Evolutionary conservation across 2,329 filamentous ascomycete species (phyloP), one percentile per base, ranked within the genome.

Genomic region (Atkinsonella texensis): DNA sequence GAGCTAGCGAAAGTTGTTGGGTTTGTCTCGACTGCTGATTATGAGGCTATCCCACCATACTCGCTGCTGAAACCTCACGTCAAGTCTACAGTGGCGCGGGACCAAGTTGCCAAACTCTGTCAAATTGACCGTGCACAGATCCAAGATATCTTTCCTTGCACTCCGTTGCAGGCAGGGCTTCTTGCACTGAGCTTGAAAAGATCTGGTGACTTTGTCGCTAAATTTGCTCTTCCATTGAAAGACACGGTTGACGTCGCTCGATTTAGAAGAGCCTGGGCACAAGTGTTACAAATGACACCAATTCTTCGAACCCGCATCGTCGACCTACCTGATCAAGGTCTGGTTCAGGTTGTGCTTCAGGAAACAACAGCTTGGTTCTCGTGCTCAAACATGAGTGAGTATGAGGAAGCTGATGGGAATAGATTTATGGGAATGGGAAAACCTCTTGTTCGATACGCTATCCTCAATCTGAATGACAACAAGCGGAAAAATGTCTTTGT

Each of bases 291-390:
- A 18, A 33, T 33, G 31, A 51, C 51, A 23, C 48, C 52, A 31
- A 50, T 56, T 20, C 15, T 56, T 32, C 50, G 54, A 4, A 56
- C 54, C 3, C 48, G 48, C 2, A 51, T 56, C 35, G 52, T 51
- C 12, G 50, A 51, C 31, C 42, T 54, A 10, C 44, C 40, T 3
- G 44, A 35, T 3, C 60, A 62, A 20, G 70, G 70, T 12, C 61
- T 72, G 5, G 60, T 70, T 54, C 71, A 74, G 54, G 66, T 68
- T 1, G 66, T 74, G 15, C 54, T 72, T 23, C 63, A 63, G 17
- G 64, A 67, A 49, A 58, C 61, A 17, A 65, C 68, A 15, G 52
- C 58, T 39, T 63, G 63, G 58, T 54, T 58, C 13, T 56, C 62
- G 2, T 65, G 59, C 1, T 54, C 56, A 23, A 62, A 60, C 9